Evolutionary conservation across 768 basidiomycete species (phyloP), one percentile per base, ranked within the genome.

Genomic region (Lactarius sanguifluus): DNA sequence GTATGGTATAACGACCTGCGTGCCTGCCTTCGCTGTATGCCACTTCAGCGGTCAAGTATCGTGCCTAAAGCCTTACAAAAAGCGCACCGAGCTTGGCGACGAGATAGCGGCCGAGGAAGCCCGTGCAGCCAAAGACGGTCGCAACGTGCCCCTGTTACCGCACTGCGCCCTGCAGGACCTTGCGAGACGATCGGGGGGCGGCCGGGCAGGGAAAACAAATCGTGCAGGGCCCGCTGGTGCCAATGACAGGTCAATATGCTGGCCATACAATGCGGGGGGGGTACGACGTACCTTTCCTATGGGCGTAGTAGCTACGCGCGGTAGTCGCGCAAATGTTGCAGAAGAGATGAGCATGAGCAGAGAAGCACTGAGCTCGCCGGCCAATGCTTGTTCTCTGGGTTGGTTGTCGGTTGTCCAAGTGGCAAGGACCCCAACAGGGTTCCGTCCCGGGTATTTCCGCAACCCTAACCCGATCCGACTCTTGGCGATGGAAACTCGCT

Each of bases 61-160:
- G 43, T 62, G 40, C 30, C 16, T 28, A 32, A 20, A 7, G 10
- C 25, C n/a, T 25, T 4, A 38, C n/a, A 61, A 18, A 30, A 36
- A 45, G 75, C 87, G 71, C 73, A 94, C 94, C 95, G 15, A 99
- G 85, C 81, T 98, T 98, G 38, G 90, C 85, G 47, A 98, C 92
- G 54, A 98, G 81, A 77, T 98, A 98, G 74, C 95, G 82, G 55
- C 96, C 97, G 65, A 99, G 80, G 77, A 98, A 98, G 6, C 96
- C 93, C 4, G 96, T 97, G 75, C 89, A 91, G 28, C 97, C 97
- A 82, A 99, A 98, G 59, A 98, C 96, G 18, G 97, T 99, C 50
- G 90, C 96, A 43, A 89, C 85, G 78, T 96, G 95, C 3, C 96
- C 97, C 50, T n/a, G 90, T 88, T 66, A 90, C 88, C 4, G 93